Evolutionary conservation across 2,329 filamentous ascomycete genomes (phyloP), one percentile per base, ranked within the genome.

Genomic region (Cercospora citrullina): DNA sequence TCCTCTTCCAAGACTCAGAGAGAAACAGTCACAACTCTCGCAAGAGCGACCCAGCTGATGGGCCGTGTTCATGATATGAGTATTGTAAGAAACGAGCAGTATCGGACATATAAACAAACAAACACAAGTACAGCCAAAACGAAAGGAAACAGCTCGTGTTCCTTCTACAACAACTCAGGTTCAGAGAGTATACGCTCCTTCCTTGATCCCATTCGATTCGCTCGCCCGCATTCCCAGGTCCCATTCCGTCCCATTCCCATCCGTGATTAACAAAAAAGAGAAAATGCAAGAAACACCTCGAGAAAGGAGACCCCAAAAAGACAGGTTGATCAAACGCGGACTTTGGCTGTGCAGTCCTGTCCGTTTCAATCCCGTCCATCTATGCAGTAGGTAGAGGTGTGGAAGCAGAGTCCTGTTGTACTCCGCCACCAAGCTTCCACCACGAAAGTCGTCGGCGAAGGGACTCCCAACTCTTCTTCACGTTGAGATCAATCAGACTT

Each of bases 391-490:
- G 12, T 14, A 8, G 4, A 23, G 18, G 45, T 10, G 18, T 5
- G 9, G 18, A 5, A 8, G 8, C 6, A 48, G 48, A 28, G 48
- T 53, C 48, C 21, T 53, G 48, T 28, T 53, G 21, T 28, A 28
- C 48, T 28, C 21, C 48, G 23, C 42, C 42, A 10, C 42, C 42
- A 48, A 23, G 10, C 18, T 23, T 16, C 23, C 5, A 7, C 30
- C 60, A 30, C 60, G 21, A 48, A 21, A 53, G 26, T 67, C 18
- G 39, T 36, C 21, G 48, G 53, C 45, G 55, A 45, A 67, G 60
- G 28, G 45, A 36, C 58, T 68, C 63, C 57, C 59, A 66, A 63
- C 63, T 68, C 58, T 18, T 53, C 42, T 51, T 69, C 60, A 42
- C 48, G n/a, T 36, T 30, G 48, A 64, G 26, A 21, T 53, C 48